Evolutionary conservation across 1,139 yeast genomes (phyloP), one percentile per base, ranked within the genome.

Genomic region (Saccharomyces hybrid): DNA sequence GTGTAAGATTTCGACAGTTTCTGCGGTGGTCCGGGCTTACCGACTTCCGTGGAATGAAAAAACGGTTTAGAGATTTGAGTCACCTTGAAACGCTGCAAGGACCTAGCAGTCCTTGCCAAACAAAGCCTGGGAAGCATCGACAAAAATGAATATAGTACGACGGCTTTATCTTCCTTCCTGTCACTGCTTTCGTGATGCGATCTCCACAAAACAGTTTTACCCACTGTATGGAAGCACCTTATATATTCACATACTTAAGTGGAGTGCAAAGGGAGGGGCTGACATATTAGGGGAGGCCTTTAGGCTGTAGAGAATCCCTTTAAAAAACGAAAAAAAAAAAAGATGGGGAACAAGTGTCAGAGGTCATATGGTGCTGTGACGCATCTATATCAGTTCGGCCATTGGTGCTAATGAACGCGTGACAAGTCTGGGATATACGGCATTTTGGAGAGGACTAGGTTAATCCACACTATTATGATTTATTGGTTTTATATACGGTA

Each of bases 281-380:
- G 44, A 38, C 44, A 5, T 38, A 38, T 38, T 38, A 38, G 44
- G 44, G 34, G 58, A 55, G 47, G 47, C 52, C n/a, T 50, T 54
- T 16, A 31, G 47, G 5, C 46, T 55, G 25, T 54, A 32, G 49
- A 46, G 13, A 46, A 19, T 9, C 28, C 48, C 31, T 46, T 46
- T 46, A 46, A 46, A 46, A 46, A 19, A 38, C 23, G 55, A 46
- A 14, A 51, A 42, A 14, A 51, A 16, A 26, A 46, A 49, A 19
- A 14, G 14, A 29, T 54, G 57, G 25, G 16, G 50, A n/a, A 23
- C 46, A 5, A 46, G 46, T 31, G 51, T 55, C 25, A 38, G 25
- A 38, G 25, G 13, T 8, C 13, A 38, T 16, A 11, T 38, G 23
- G 13, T 19, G 9, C 44, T 38, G 44, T 38, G 44, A 38, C 44